These are phyloP conservation scores for Coniochaeta hoffmannii DNA, from an alignment of 2,329 filamentous ascomycete species.

Conservation along the genomic window DNA sequence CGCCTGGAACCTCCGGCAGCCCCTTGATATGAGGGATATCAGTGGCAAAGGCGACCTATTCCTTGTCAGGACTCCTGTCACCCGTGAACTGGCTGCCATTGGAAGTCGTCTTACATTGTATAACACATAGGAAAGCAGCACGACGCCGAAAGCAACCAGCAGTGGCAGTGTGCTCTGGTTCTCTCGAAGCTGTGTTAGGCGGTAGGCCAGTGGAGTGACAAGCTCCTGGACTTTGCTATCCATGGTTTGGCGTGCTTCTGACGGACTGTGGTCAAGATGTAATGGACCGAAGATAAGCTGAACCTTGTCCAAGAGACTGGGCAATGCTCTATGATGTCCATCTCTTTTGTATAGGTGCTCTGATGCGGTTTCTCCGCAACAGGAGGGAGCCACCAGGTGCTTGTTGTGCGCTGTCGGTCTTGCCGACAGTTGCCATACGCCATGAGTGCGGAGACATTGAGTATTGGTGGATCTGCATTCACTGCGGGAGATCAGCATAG, in stretches of 20 bases:
- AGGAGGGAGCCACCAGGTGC: no score
- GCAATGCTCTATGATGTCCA: background rate
- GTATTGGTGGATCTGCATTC: background rate
- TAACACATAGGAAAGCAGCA: conserved; percentile 2
- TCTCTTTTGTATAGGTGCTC: background rate
- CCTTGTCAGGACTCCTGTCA: conserved; percentile 6
- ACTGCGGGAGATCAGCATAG: background rate
- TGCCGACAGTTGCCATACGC: background rate
- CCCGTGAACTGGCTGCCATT: background rate
- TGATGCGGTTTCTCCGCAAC: background rate
- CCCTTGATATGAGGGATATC: conserved; percentile 41
- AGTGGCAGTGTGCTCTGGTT: background rate
- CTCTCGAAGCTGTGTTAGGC: background rate
- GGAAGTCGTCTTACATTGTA: conserved; percentile 7
- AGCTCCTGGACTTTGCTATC: background rate
- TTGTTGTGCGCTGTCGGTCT: background rate
- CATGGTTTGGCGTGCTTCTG: background rate
- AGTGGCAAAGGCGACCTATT: conserved; percentile 23
- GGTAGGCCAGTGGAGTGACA: background rate
- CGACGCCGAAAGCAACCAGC: conserved; percentile 3
- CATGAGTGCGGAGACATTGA: background rate
- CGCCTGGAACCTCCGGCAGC: conserved; percentile 41
- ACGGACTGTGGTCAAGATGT: background rate
- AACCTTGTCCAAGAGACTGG: background rate
- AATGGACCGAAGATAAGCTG: background rate